A percentile compares a stretch with the other conserved stretches of the same genome.
phyloP scores from a whole-genome alignment of 1,284 basidiomycete genomes.

The Microbotryum scabiosae region DNA sequence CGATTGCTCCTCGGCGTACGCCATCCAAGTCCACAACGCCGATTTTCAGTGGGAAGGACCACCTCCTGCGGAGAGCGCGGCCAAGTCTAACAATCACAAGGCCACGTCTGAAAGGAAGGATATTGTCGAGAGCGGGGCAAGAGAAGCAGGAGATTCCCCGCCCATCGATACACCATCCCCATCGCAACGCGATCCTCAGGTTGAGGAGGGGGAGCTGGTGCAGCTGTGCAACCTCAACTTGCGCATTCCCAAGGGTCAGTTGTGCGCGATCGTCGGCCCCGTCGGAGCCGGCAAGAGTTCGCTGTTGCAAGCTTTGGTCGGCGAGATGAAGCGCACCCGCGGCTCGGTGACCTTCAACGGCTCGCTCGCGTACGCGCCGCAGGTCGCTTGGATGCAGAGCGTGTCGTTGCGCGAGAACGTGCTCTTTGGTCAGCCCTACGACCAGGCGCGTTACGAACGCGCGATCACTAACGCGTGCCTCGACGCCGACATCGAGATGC shows the following conservation, averaged over 20 bases:
- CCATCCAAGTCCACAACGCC: slow-evolving; percentile 57
- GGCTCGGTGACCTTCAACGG: slow-evolving; percentile 46
- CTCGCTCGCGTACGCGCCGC: slow-evolving; percentile 35
- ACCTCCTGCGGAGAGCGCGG: slow-evolving; percentile 50
- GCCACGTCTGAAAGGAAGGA: neutral
- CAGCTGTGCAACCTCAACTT: slow-evolving; percentile 50
- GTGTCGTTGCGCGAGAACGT: slow-evolving; percentile 62
- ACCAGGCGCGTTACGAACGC: slow-evolving; percentile 69
- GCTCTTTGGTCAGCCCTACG: slow-evolving; percentile 72
- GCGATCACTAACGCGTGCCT: slow-evolving; percentile 66
- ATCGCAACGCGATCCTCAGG: neutral
- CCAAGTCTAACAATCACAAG: slow-evolving; percentile 40
- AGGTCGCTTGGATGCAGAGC: slow-evolving; percentile 84
- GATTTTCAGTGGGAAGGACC: slow-evolving; percentile 74
- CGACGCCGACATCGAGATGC: slow-evolving; percentile 54
- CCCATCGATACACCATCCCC: slow-evolving; percentile 7
- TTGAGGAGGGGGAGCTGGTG: slow-evolving; percentile 41
- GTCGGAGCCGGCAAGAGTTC: slow-evolving; percentile 56
- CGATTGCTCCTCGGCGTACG: slow-evolving; percentile 48
- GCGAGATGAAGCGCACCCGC: slow-evolving; percentile 56
- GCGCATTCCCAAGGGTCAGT: slow-evolving; percentile 51
- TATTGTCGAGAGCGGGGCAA: slow-evolving; percentile 13
- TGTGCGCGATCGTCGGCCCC: slow-evolving; percentile 59
- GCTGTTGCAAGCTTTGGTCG: slow-evolving; percentile 59
- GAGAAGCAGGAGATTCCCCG: neutral